Base-by-base conservation (phyloP, 2,329 filamentous ascomycete genomes). In the Phymatotrichopsis omnivora region DNA sequence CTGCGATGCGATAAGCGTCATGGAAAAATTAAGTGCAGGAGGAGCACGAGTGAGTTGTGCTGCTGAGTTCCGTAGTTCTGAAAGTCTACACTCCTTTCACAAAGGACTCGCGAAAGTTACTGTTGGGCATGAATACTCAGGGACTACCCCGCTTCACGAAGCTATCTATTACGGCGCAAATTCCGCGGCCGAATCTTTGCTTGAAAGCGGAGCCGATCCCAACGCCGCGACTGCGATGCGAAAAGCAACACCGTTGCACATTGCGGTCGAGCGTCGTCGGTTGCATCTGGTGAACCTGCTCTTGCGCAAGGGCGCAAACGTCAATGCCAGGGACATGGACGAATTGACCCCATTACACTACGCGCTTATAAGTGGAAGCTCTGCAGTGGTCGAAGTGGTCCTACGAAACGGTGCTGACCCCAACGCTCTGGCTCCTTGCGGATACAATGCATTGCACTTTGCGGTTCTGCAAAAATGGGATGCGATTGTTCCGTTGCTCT, bases 221-320 rank as follows among this genome's bases (percentile, higher is more conserved):
- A 45, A 58, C 10, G 59, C 60, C 3, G 34, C 46, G 7, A 60
- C 63, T 20, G 45, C 50, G 4, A 53, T 57, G 31, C 45, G 56
- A 19, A 52, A 54, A 43, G n/a, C n/a, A n/a, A 63, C 59, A 16
- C 59, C 61, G 2, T 32, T 63, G 4, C 60, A 62, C 34, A 49
- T 57, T 14, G 61, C 61, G 10, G 57, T 60, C 8, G 49, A 52
- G n/a, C n/a, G n/a, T n/a, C n/a, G n/a, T n/a, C n/a, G n/a, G n/a
- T n/a, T n/a, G n/a, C n/a, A n/a, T n/a, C n/a, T n/a, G n/a, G 49
- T 38, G 4, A 28, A 28, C 24, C 16, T 51, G 17, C 32, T 52
- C 12, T 25, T 52, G 8, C 22, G 29, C 16, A 36, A 41, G 12
- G 46, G 46, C 14, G 34, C 46, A 12, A 23, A 39, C n/a, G 23